phyloP scores from a whole-genome alignment of 257 asterid species.

The Linderniella brevidens region DNA sequence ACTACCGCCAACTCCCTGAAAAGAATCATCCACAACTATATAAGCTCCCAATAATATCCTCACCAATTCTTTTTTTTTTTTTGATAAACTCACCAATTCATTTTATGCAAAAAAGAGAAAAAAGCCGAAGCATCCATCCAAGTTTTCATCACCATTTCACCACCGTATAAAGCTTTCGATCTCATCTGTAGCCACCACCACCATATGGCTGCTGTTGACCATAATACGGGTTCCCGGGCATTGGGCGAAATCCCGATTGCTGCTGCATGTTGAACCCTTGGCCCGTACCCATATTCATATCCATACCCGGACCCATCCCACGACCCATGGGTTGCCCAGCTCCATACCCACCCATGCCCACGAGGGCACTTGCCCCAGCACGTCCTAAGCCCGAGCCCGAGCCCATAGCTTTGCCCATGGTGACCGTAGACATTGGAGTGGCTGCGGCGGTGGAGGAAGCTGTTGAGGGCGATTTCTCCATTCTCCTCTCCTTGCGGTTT shows the following conservation, averaged over 20 bases:
- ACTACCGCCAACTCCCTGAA: too few relatives aligned
- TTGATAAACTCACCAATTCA: too few relatives aligned
- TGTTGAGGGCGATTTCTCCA: constrained; percentile 56
- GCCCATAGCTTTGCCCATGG: constrained; percentile 99
- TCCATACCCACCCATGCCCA: constrained; percentile 23
- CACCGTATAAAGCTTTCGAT: too few relatives aligned
- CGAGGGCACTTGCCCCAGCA: constrained; percentile 52
- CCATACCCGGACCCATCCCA: constrained; percentile 37
- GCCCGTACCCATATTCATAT: constrained; percentile 19
- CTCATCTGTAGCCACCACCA: too few relatives aligned
- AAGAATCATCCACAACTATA: too few relatives aligned
- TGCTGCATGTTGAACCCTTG: constrained; percentile 24
- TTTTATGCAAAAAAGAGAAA: too few relatives aligned
- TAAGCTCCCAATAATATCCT: too few relatives aligned
- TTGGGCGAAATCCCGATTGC: constrained; percentile 49
- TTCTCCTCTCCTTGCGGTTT: constrained; percentile 85
- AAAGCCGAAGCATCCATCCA: too few relatives aligned
- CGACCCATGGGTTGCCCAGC: constrained; percentile 28
- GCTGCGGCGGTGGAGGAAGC: constrained; percentile 12
- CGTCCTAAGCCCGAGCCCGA: constrained; percentile 90
- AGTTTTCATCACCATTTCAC: too few relatives aligned
- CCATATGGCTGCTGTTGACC: too few relatives aligned
- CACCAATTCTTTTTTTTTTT: too few relatives aligned
- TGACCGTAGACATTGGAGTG: constrained; percentile 43
- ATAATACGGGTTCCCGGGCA: constrained; percentile 19